These are phyloP conservation scores for Bipolaris victoriae DNA, from an alignment of 2,329 filamentous ascomycete genomes.

Conservation along the genomic window DNA sequence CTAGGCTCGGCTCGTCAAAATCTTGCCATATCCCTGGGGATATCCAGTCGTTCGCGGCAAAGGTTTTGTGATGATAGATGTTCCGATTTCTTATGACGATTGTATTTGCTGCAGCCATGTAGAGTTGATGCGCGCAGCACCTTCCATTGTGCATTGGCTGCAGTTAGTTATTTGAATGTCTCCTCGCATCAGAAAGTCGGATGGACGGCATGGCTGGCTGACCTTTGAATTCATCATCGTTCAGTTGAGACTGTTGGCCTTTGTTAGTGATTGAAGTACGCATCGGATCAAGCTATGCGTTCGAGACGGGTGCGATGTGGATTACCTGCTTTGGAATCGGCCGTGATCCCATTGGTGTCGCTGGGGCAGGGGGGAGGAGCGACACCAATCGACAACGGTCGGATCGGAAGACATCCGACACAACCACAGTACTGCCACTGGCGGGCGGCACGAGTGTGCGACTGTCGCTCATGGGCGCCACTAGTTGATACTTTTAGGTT, in stretches of 20 bases:
- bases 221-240: not conserved
- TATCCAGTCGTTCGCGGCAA: not conserved
- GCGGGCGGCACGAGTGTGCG: too few relatives aligned
- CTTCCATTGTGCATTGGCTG: not conserved
- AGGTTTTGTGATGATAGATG: not conserved
- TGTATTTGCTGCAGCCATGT: not conserved
- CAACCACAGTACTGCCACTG: too few relatives aligned
- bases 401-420: too few relatives aligned
- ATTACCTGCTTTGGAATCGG: not conserved
- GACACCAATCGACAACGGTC: too few relatives aligned
- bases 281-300: not conserved
- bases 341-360: not conserved
- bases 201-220: not conserved
- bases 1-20: not conserved
- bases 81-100: not conserved
- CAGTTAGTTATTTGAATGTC: not conserved
- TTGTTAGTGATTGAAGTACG: not conserved
- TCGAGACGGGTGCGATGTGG: not conserved
- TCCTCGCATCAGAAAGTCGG: not conserved
- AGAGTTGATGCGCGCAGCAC: slow-evolving; percentile 9
- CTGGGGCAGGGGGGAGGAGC: too few relatives aligned
- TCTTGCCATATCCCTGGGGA: not conserved
- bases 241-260: not conserved
- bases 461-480: too few relatives aligned
- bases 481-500: too few relatives aligned